Base-by-base conservation (phyloP, 169 alveolate genomes). In the Plasmodium fragile region DNA sequence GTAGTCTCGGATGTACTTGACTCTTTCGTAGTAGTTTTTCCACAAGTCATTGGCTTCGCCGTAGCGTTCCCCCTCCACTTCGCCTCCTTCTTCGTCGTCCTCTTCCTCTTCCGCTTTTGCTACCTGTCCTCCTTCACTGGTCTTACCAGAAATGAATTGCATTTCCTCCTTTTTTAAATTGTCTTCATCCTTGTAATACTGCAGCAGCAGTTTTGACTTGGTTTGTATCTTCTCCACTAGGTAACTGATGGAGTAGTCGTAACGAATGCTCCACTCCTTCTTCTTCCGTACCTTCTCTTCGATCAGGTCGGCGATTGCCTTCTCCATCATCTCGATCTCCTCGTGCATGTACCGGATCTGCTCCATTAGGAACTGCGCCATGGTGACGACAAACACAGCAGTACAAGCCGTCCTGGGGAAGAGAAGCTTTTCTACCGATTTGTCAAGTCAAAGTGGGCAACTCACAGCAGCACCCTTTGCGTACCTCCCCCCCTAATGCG, bases 1-100 rank as follows among this genome's bases (percentile, higher is more conserved):
- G 45, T 92, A 95, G 70, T 95, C 96, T 89, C 95, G 82, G 70
- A 95, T 92, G 72, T 81, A 82, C 93, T 96, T 97, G 28, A 97
- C 75, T 10, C 95, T 82, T 49, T 92, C 92, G 87, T 97, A 97
- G 77, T 93, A 97, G 75, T 96, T 96, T 4, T 96, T 93, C 98
- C 98, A 97, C 71, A 96, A 82, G 78, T 82, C 83, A 30, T 52
- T 78, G 25, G 8, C 1, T 11, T 49, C 69, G 82, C 18, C 92
- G 95, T 28, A 70, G 0, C 84, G 30, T 83, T 91, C n/a, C 83
- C 84, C 81, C 91, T 95, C 13, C 95, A 80, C 10, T 89, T 73
- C 6, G 87, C 77, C n/a, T 85, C 69, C 41, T 59, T 92, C 79
- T 70, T 90, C 10, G 81, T 92, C 39, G 59, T 95, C 36, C 89